These are phyloP conservation scores for Metschnikowia colocasiae DNA, from an alignment of 805 yeast genomes.

Conservation along the genomic window DNA sequence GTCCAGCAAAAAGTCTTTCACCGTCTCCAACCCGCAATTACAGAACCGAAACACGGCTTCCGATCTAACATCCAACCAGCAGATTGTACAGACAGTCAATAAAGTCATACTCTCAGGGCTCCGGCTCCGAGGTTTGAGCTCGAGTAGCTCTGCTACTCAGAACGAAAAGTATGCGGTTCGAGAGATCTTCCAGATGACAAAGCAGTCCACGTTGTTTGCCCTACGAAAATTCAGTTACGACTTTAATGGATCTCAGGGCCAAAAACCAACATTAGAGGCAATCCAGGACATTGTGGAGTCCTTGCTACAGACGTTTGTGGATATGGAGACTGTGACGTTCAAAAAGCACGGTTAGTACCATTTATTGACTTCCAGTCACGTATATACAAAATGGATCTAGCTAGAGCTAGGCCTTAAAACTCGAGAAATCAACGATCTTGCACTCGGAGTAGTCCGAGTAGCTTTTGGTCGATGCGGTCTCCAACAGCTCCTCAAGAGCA, in stretches of 20 bases:
- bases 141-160: conserved; percentile 17
- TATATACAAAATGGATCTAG: background rate
- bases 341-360: background rate
- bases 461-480: conserved; percentile 24
- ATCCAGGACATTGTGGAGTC: conserved; percentile 40
- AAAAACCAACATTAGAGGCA: conserved; percentile 22
- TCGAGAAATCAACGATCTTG: conserved; percentile 11
- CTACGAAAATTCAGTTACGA: conserved; percentile 34
- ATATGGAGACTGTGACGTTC: conserved; percentile 21
- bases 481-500: conserved; percentile 36
- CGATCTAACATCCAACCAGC: conserved; percentile 26
- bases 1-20: conserved; percentile 16
- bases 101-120: conserved; percentile 40
- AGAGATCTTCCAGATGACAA: conserved; percentile 42
- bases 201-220: conserved; percentile 36
- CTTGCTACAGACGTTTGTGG: conserved; percentile 35
- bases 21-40: conserved; percentile 7
- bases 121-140: conserved; percentile 37
- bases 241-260: conserved; percentile 17
- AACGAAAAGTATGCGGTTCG: conserved; percentile 36
- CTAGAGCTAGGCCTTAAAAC: conserved; percentile 7
- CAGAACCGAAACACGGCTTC: conserved; percentile 9
- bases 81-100: conserved; percentile 30
- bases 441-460: conserved; percentile 16
- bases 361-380: background rate